Conservation (phyloP, 495 filamentous ascomycete genomes). For the Talaromyces proteolyticus region DNA sequence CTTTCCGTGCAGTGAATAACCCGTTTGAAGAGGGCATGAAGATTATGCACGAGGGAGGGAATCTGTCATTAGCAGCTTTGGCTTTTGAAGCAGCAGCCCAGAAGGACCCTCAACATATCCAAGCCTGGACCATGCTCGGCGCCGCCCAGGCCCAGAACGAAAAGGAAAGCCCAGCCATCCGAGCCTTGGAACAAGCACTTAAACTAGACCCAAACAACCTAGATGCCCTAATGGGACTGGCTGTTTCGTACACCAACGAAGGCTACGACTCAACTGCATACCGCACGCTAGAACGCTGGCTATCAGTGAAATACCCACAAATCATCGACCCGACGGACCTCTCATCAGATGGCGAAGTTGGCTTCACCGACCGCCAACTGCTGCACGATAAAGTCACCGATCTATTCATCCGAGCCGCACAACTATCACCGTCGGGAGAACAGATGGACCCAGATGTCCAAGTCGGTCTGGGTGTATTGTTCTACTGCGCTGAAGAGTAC, state of each 20-base stretch:
- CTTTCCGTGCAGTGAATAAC: slow-evolving; percentile 68
- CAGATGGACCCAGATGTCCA: slow-evolving; percentile 98
- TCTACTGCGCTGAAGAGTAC: slow-evolving; percentile 97
- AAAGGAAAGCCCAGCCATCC: slow-evolving; percentile 95
- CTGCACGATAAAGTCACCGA: slow-evolving; percentile 87
- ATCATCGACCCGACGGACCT: slow-evolving; percentile 65
- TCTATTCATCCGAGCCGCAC: slow-evolving; percentile 87
- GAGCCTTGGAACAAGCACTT: slow-evolving; percentile 88
- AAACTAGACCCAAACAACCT: slow-evolving; percentile 83
- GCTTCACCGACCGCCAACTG: slow-evolving; percentile 85
- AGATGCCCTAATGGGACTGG: slow-evolving; percentile 86
- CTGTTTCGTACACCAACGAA: slow-evolving; percentile 98
- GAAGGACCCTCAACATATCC: slow-evolving; percentile 77
- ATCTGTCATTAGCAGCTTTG: slow-evolving; percentile 86
- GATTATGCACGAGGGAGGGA: slow-evolving; percentile 88
- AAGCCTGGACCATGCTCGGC: slow-evolving; percentile 90
- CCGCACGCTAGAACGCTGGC: slow-evolving; percentile 93
- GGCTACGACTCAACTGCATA: slow-evolving; percentile 96
- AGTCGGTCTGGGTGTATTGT: slow-evolving; percentile 93
- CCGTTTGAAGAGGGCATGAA: slow-evolving; percentile 87
- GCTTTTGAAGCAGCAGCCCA: slow-evolving; percentile 97
- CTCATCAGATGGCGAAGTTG: slow-evolving; percentile 65
- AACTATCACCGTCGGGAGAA: slow-evolving; percentile 78
- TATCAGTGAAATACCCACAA: slow-evolving; percentile 83
- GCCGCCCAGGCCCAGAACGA: slow-evolving; percentile 95